Evolutionary conservation across 2,329 filamentous ascomycete genomes (phyloP).

Genomic region (Aspergillus pseudoviridinutans): DNA sequence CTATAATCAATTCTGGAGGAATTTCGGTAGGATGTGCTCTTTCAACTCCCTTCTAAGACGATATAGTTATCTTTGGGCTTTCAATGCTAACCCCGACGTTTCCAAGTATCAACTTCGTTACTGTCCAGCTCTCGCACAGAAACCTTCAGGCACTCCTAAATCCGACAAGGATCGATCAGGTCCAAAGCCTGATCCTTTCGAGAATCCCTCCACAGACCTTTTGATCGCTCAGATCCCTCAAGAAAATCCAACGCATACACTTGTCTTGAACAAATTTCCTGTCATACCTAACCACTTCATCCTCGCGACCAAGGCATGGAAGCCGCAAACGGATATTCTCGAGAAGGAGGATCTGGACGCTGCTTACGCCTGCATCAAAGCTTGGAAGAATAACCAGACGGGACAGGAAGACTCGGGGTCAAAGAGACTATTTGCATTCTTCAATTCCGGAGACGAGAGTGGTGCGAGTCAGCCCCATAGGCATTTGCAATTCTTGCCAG

Average conservation of each 20-base stretch:
- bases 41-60: neutral
- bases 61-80: neutral
- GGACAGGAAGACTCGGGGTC: conserved; percentile 1
- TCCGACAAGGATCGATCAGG: conserved; percentile 13
- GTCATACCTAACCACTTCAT: conserved; percentile 49
- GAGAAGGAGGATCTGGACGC: conserved; percentile 41
- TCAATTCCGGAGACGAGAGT: conserved; percentile 47
- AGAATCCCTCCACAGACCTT: conserved; percentile 40
- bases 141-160: conserved; percentile 30
- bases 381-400: conserved; percentile 29
- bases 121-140: conserved; percentile 46
- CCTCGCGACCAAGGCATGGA: conserved; percentile 43
- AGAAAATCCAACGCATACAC: conserved; percentile 32
- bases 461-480: conserved; percentile 48
- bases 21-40: conserved; percentile 27
- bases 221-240: conserved; percentile 39
- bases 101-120: conserved; percentile 46
- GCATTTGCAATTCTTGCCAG: conserved; percentile 46
- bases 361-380: conserved; percentile 39
- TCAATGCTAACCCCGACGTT: neutral
- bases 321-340: conserved; percentile 42
- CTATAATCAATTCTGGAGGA: conserved; percentile 31
- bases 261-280: conserved; percentile 48
- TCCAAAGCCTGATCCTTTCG: conserved; percentile 43
- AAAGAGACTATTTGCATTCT: conserved; percentile 44